These are phyloP conservation scores for Cantharellus cinnabarinus DNA, from an alignment of 768 basidiomycete genomes.

Conservation along the genomic window DNA sequence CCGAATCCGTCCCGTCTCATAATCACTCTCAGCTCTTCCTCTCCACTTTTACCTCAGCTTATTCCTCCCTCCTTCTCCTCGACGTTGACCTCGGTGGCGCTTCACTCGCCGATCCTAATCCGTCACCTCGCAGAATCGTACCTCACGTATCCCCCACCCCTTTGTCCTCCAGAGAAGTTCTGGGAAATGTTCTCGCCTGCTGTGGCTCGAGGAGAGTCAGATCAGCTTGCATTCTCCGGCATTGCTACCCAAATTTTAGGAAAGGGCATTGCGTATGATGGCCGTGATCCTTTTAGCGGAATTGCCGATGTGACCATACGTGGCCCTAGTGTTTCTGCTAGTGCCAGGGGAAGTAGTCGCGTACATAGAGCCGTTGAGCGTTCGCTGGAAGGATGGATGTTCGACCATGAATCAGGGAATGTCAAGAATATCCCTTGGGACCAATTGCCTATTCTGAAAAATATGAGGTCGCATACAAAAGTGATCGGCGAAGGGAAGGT, in stretches of 20 bases:
- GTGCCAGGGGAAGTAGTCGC: not conserved
- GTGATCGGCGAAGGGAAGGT: not conserved
- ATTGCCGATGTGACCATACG: no score
- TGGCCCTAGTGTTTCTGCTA: not conserved
- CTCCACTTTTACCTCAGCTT: constrained; percentile 33
- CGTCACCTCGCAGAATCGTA: constrained; percentile 48
- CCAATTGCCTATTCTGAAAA: constrained; percentile 2
- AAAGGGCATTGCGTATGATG: not conserved
- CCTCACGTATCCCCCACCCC: constrained; percentile 42
- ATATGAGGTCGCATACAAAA: not conserved
- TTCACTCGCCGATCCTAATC: constrained; percentile 54
- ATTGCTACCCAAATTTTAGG: not conserved
- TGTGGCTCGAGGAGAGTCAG: constrained; percentile 35
- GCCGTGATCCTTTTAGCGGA: no score
- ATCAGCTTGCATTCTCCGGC: constrained; percentile 20
- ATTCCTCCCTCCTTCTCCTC: constrained; percentile 43
- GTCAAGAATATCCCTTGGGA: not conserved
- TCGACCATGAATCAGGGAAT: constrained; percentile 4
- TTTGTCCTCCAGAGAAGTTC: constrained; percentile 47
- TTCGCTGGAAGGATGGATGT: constrained; percentile 31
- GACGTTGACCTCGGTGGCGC: constrained; percentile 38
- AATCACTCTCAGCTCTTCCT: constrained; percentile 32
- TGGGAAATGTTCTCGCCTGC: constrained; percentile 60
- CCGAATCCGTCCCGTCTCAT: constrained; percentile 30
- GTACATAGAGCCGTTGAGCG: constrained; percentile 12